Conservation (phyloP, 352 stramenopile genomes). For the Globisporangium barbulae region DNA sequence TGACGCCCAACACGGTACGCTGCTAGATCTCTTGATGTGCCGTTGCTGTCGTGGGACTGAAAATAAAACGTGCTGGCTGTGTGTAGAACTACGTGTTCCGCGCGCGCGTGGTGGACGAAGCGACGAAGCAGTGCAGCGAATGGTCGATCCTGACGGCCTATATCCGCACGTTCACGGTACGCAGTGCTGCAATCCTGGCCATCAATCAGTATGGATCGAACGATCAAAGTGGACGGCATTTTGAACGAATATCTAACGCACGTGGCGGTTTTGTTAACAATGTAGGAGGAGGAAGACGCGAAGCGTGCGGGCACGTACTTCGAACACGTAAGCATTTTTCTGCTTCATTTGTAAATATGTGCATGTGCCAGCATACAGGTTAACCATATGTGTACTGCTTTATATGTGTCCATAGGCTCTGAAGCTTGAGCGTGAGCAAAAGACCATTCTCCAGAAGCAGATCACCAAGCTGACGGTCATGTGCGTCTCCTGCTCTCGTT, state of each 20-base stretch:
- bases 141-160: slow-evolving; percentile 73
- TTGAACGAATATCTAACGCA: background rate
- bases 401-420: slow-evolving; percentile 35
- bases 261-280: background rate
- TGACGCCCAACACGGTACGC: slow-evolving; percentile 65
- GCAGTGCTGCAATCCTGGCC: background rate
- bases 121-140: slow-evolving; percentile 62
- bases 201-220: background rate
- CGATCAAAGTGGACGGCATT: too few species aligned
- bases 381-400: background rate
- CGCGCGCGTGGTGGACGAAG: slow-evolving; percentile 60
- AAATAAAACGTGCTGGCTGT: background rate
- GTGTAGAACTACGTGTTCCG: slow-evolving; percentile 79
- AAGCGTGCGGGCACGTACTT: slow-evolving; percentile 85
- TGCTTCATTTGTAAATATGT: background rate
- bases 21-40: background rate
- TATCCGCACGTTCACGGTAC: slow-evolving; percentile 74
- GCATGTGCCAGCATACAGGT: too few species aligned
- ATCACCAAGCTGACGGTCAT: slow-evolving; percentile 81
- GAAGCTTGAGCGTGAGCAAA: slow-evolving; percentile 78
- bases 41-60: background rate
- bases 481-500: slow-evolving; percentile 17
- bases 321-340: slow-evolving; percentile 51
- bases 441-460: slow-evolving; percentile 60
- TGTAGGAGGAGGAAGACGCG: slow-evolving; percentile 76